A percentile compares a stretch with the other conserved stretches of the same genome.
These are phyloP conservation scores for Ascochyta koolunga DNA, from an alignment of 2,329 filamentous ascomycete genomes.

Conservation along the genomic window DNA sequence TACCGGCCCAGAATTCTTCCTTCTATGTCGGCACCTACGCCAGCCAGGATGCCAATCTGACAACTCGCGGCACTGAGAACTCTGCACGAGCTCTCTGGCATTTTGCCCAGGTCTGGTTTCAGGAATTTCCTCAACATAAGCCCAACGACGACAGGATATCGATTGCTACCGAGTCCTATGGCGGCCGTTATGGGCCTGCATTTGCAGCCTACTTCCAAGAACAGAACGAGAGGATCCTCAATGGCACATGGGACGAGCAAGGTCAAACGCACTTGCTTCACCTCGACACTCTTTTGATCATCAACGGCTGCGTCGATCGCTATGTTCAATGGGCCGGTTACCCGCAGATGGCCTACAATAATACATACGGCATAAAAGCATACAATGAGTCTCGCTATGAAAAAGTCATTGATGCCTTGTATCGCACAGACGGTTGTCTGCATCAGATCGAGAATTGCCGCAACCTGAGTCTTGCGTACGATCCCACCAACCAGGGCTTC, in stretches of 20 bases:
- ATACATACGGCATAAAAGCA: constrained; percentile 63
- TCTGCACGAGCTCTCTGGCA: constrained; percentile 27
- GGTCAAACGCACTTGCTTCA: constrained; percentile 47
- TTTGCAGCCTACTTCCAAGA: constrained; percentile 59
- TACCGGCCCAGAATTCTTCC: constrained; percentile 15
- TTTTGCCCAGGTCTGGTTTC: constrained; percentile 26
- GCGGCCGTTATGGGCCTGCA: constrained; percentile 61
- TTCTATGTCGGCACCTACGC: constrained; percentile 44
- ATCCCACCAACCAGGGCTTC: constrained; percentile 55
- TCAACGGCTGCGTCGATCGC: constrained; percentile 63
- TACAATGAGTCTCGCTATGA: constrained; percentile 58
- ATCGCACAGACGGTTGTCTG: constrained; percentile 57
- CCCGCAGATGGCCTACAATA: constrained; percentile 61
- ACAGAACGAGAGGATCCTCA: constrained; percentile 59
- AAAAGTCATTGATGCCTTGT: constrained; percentile 53
- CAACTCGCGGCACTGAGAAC: constrained; percentile 52
- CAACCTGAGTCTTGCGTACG: constrained; percentile 52
- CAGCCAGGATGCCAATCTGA: constrained; percentile 51
- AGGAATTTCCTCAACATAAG: constrained; percentile 28
- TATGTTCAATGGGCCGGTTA: constrained; percentile 57
- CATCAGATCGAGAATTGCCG: constrained; percentile 62
- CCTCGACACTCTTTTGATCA: constrained; percentile 61
- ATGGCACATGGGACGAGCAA: constrained; percentile 23
- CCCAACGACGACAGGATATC: constrained; percentile 26
- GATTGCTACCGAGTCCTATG: constrained; percentile 52